Conservation (phyloP, 164 flowering plant species). For the Vitis labrusca region DNA sequence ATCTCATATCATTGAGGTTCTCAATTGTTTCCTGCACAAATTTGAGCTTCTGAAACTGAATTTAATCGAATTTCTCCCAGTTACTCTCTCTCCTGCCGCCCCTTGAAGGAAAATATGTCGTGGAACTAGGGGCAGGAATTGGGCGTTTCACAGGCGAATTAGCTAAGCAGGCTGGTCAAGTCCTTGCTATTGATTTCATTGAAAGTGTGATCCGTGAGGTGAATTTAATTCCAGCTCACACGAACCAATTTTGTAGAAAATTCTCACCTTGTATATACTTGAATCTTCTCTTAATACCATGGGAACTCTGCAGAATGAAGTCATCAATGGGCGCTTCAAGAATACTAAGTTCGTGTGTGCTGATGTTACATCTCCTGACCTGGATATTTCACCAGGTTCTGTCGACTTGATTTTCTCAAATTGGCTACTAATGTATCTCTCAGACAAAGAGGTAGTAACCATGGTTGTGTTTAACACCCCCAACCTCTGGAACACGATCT, state of each 20-base stretch:
- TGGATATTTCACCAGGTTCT: conserved; percentile 62
- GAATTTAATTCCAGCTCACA: neutral
- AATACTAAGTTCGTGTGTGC: conserved; percentile 87
- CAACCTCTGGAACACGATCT: too few relatives aligned
- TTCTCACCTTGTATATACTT: neutral
- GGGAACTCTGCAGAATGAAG: conserved; percentile 65
- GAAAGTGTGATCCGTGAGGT: conserved; percentile 90
- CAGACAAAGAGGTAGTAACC: conserved; percentile 76
- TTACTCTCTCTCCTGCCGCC: conserved; percentile 86
- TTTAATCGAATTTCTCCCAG: conserved; percentile 29
- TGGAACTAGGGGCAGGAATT: conserved; percentile 95
- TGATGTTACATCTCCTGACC: conserved; percentile 82
- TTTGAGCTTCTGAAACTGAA: neutral
- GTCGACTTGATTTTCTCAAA: conserved; percentile 88
- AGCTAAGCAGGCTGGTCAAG: conserved; percentile 74
- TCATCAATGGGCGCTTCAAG: conserved; percentile 68
- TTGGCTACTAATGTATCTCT: conserved; percentile 94
- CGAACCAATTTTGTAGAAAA: neutral
- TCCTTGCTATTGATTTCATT: conserved; percentile 83
- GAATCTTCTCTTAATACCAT: neutral
- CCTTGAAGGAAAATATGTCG: conserved; percentile 67
- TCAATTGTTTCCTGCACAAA: neutral
- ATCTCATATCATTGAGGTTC: too few relatives aligned
- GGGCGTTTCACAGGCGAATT: conserved; percentile 96
- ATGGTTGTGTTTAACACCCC: too few relatives aligned